Evolutionary conservation across 306 rosid genomes (phyloP).

Genomic region (Canavalia gladiata): DNA sequence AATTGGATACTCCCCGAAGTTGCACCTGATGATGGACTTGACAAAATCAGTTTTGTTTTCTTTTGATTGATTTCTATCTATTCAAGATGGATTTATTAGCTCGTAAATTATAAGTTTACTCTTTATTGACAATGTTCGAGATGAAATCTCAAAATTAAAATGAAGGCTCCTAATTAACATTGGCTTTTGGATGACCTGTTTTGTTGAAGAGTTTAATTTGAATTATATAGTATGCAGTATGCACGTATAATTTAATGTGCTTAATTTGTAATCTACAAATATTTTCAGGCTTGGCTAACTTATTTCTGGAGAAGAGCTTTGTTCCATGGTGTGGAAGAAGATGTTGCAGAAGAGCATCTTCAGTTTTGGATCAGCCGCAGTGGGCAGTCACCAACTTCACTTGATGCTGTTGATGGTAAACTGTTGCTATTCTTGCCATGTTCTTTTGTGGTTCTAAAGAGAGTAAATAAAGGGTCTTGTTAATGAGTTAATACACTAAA

Average conservation of each 20-base stretch:
- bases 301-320: conserved; percentile 98
- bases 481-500: no score
- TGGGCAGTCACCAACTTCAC: conserved; percentile 83
- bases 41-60: not conserved
- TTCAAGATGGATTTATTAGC: not conserved
- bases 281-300: conserved; percentile 82
- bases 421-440: conserved; percentile 8
- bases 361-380: conserved; percentile 83
- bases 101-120: not conserved
- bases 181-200: conserved; percentile 18
- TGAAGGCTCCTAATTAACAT: conserved; percentile 9
- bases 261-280: conserved; percentile 16
- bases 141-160: conserved; percentile 16
- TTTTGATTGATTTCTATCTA: not conserved
- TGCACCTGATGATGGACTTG: not conserved
- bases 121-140: not conserved
- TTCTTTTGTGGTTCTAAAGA: conserved; percentile 33
- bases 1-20: not conserved
- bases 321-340: conserved; percentile 88
- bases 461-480: not conserved
- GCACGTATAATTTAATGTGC: conserved; percentile 13
- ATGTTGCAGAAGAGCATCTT: conserved; percentile 89
- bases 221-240: not conserved
- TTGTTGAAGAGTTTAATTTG: conserved; percentile 14
- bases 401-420: conserved; percentile 97